A percentile compares a stretch with the other conserved stretches of the same genome.
phyloP scores from a whole-genome alignment of 345 rosid species.

The Cardamine chenopodiifolia region DNA sequence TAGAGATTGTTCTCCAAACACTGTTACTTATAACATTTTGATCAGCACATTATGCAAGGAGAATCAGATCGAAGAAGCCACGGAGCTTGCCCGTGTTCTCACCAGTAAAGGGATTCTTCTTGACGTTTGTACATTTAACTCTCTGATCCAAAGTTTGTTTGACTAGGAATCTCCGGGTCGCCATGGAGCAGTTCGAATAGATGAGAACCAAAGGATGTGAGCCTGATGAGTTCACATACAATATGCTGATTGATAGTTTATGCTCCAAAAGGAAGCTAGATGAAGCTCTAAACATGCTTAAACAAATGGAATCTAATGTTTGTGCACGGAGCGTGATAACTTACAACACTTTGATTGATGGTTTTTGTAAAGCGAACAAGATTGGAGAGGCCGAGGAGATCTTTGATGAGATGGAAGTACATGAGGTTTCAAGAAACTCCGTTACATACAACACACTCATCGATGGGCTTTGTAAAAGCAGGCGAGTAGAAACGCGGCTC shows the following conservation, averaged over 20 bases:
- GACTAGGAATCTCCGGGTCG: constrained; percentile 54
- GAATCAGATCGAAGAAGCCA: constrained; percentile 81
- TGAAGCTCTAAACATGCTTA: constrained; percentile 69
- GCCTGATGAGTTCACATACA: constrained; percentile 86
- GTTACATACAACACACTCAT: constrained; percentile 90
- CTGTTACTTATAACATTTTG: constrained; percentile 86
- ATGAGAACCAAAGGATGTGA: constrained; percentile 82
- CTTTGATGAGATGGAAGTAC: constrained; percentile 92
- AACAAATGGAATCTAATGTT: constrained; percentile 79
- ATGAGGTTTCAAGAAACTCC: constrained; percentile 78
- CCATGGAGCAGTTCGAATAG: constrained; percentile 75
- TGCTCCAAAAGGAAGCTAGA: constrained; percentile 66
- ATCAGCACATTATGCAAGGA: constrained; percentile 82
- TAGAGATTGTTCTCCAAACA: constrained; percentile 83
- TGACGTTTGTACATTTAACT: constrained; percentile 60
- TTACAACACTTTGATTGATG: constrained; percentile 83
- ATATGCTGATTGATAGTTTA: constrained; percentile 77
- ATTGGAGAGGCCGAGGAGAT: constrained; percentile 83
- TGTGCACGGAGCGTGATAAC: constrained; percentile 78
- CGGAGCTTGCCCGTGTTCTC: constrained; percentile 63
- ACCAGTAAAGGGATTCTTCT: constrained; percentile 79
- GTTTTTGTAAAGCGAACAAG: constrained; percentile 80
- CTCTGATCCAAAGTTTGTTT: constrained; percentile 78
- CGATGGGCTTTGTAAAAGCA: constrained; percentile 75
- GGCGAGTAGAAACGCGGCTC: constrained; percentile 76